Evolutionary conservation across 257 asterid genomes (phyloP).

Genomic region (Petrea volubilis): DNA sequence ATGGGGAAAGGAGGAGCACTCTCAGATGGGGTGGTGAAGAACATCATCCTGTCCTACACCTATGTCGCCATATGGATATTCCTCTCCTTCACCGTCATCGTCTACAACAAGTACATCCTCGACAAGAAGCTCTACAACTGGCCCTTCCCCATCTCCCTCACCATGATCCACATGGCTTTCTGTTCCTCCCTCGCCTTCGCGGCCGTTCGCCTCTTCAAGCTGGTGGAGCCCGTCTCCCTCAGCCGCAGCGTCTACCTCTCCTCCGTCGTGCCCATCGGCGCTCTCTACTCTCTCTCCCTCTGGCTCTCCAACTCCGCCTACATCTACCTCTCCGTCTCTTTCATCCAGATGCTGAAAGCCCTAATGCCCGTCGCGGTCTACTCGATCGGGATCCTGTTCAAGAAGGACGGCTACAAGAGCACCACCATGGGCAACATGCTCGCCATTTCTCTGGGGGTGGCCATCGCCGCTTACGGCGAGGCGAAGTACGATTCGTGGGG

Average conservation of each 20-base stretch:
- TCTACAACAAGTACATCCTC: constrained; percentile 41
- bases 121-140: constrained; percentile 40
- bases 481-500: constrained; percentile 36
- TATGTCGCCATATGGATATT: constrained; percentile 36
- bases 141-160: constrained; percentile 41
- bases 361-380: constrained; percentile 39
- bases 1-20: constrained; percentile 36
- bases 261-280: constrained; percentile 41
- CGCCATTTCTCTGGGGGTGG: constrained; percentile 33
- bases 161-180: constrained; percentile 41
- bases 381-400: constrained; percentile 31
- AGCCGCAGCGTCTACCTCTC: constrained; percentile 36
- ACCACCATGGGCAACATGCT: constrained; percentile 37
- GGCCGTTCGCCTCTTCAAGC: constrained; percentile 31
- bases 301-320: constrained; percentile 42
- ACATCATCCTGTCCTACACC: constrained; percentile 32
- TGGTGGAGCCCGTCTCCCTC: constrained; percentile 40
- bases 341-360: constrained; percentile 40
- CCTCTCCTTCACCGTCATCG: constrained; percentile 41
- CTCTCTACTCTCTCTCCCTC: constrained; percentile 36
- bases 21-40: constrained; percentile 31
- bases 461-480: constrained; percentile 33
- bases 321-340: constrained; percentile 40
- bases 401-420: constrained; percentile 21
- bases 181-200: constrained; percentile 37